A percentile compares a stretch with the other conserved stretches of the same genome.
phyloP scores from a whole-genome alignment of 768 basidiomycete genomes.

The Trametes sanguinea region DNA sequence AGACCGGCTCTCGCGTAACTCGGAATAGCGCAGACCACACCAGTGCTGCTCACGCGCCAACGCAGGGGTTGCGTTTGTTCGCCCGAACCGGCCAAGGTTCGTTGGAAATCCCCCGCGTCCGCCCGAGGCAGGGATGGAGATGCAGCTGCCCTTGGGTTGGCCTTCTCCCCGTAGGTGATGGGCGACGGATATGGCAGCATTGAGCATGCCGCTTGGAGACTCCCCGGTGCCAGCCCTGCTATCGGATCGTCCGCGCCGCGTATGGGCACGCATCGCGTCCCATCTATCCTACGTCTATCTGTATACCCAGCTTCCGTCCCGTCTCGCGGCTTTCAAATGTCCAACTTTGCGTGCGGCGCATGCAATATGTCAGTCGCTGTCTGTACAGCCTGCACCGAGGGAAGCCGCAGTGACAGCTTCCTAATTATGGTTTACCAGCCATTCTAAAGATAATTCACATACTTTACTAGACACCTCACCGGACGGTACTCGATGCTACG shows the following conservation, averaged over 20 bases:
- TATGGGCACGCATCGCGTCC: constrained; percentile 6
- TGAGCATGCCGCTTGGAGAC: constrained; percentile 25
- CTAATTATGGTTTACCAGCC: not conserved
- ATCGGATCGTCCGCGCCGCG: constrained; percentile 19
- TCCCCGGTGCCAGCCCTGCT: not conserved
- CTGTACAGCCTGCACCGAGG: not conserved
- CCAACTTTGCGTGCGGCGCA: not conserved
- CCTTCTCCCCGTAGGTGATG: not conserved
- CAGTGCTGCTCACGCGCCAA: not conserved
- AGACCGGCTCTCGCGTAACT: not conserved
- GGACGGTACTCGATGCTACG: not conserved
- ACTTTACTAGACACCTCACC: not conserved
- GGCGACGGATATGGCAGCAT: constrained; percentile 23
- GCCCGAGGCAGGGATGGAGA: not conserved
- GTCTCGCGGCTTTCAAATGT: not conserved
- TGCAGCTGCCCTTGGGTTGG: too few species aligned
- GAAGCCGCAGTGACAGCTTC: not conserved
- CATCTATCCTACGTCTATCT: constrained; percentile 20
- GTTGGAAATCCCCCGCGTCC: not conserved
- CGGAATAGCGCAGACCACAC: not conserved
- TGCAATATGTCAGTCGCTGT: not conserved
- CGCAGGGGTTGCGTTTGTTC: constrained; percentile 4
- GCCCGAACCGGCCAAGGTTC: constrained; percentile 3
- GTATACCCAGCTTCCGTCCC: not conserved
- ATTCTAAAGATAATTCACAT: too few species aligned